phyloP scores from a whole-genome alignment of 257 asterid species.

The Nicotiana benthamiana region DNA sequence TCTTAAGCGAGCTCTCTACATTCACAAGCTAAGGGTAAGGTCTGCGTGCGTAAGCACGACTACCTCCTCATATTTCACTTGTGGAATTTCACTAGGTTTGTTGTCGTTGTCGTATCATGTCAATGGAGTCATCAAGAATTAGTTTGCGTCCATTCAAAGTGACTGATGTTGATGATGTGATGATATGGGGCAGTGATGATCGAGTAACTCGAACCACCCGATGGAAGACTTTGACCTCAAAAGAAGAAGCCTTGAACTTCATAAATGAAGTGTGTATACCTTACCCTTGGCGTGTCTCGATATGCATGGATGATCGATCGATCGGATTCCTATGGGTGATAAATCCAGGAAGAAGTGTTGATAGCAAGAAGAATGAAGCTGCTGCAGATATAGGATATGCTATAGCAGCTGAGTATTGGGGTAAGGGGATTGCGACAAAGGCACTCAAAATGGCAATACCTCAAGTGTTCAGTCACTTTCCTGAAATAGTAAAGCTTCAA shows the following conservation, averaged over 20 bases:
- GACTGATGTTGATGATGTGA: not conserved
- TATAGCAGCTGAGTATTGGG: constrained; percentile 29
- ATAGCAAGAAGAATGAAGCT: not conserved
- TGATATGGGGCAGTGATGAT: not conserved
- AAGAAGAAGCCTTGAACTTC: constrained; percentile 28
- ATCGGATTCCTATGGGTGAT: constrained; percentile 22
- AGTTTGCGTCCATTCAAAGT: constrained; percentile 30
- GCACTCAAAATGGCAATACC: constrained; percentile 32
- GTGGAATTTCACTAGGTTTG: too few species aligned
- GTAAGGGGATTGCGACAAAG: constrained; percentile 29
- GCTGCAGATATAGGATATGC: constrained; percentile 33
- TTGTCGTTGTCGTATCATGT: too few species aligned
- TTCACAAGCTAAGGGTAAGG: too few species aligned
- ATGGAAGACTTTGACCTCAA: constrained; percentile 31
- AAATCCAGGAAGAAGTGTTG: not conserved
- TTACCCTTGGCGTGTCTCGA: constrained; percentile 38
- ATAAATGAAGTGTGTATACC: not conserved
- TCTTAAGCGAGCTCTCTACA: too few species aligned
- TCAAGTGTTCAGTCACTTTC: constrained; percentile 25
- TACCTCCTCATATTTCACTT: too few species aligned
- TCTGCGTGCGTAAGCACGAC: too few species aligned
- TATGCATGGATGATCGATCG: constrained; percentile 34
- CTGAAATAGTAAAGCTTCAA: constrained; percentile 30
- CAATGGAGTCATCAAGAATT: constrained; percentile 26
- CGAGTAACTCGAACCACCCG: constrained; percentile 10